Conservation (phyloP, 164 flowering plant species). For the Hamamelis virginiana region DNA sequence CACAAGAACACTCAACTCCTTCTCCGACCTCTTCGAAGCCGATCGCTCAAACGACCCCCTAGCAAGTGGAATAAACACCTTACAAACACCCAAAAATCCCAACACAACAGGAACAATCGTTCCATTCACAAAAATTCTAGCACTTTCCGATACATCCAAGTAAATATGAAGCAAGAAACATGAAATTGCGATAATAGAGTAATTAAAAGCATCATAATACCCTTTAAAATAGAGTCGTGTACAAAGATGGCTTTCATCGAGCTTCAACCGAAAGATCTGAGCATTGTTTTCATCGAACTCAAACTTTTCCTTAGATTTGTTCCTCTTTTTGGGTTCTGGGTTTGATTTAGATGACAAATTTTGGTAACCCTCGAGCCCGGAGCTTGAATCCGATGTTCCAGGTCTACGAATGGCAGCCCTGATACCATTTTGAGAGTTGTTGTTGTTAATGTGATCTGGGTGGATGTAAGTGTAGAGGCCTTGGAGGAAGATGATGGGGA, state of each 20-base stretch:
- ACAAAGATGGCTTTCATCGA: slow-evolving; percentile 58
- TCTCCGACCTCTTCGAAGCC: slow-evolving; percentile 75
- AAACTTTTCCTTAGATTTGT: slow-evolving; percentile 54
- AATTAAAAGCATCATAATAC: slow-evolving; percentile 40
- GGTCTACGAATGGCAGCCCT: slow-evolving; percentile 81
- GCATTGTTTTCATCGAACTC: slow-evolving; percentile 91
- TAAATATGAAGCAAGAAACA: slow-evolving; percentile 45
- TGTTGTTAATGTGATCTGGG: slow-evolving; percentile 59
- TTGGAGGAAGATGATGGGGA: slow-evolving; percentile 61
- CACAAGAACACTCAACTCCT: slow-evolving; percentile 55
- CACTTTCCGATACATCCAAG: slow-evolving; percentile 23
- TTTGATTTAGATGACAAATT: slow-evolving; percentile 23
- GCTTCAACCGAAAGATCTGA: slow-evolving; percentile 86
- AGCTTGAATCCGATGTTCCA: slow-evolving; percentile 23
- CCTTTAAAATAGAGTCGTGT: slow-evolving; percentile 57
- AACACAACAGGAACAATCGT: slow-evolving; percentile 51
- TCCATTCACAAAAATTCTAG: slow-evolving; percentile 49
- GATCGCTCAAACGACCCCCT: slow-evolving; percentile 68
- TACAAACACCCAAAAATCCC: slow-evolving; percentile 37
- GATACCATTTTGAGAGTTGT: slow-evolving; percentile 29
- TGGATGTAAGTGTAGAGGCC: slow-evolving; percentile 85
- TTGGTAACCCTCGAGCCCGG: slow-evolving; percentile 27
- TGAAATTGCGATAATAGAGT: slow-evolving; percentile 38
- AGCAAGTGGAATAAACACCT: slow-evolving; percentile 31
- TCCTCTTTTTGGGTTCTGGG: slow-evolving; percentile 42